Percentiles rank a stretch among this genome's conserved stretches.
Evolutionary conservation across 2,329 filamentous ascomycete genomes (phyloP).

Genomic region (Pseudocercospora vitis): DNA sequence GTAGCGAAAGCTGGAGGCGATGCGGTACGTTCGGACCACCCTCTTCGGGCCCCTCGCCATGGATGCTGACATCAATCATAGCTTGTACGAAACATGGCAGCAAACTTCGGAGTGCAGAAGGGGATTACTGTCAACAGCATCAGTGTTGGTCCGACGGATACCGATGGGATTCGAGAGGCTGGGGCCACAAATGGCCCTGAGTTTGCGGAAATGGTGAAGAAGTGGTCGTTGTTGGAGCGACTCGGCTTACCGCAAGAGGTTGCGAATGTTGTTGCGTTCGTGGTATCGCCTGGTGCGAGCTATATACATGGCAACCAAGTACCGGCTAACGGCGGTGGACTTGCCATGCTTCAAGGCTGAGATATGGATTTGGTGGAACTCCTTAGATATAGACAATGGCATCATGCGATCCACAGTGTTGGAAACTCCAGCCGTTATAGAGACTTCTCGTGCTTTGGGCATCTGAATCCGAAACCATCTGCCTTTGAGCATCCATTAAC

Average conservation of each 20-base stretch:
- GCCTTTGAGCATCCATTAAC: too few species aligned
- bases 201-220: neutral
- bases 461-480: too few species aligned
- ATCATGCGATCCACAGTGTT: too few species aligned
- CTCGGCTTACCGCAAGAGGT: conserved; percentile 18
- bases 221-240: conserved; percentile 14
- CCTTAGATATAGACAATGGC: too few species aligned
- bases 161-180: conserved; percentile 9
- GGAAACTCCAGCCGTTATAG: too few species aligned
- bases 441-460: too few species aligned
- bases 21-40: neutral
- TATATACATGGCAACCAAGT: conserved; percentile 15
- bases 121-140: conserved; percentile 22
- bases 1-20: conserved; percentile 18
- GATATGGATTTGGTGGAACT: too few species aligned
- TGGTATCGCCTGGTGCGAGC: conserved; percentile 7
- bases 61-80: neutral
- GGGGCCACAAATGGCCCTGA: conserved; percentile 4
- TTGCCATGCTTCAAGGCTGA: conserved; percentile 14
- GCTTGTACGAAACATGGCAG: conserved; percentile 12
- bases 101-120: conserved; percentile 7
- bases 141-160: conserved; percentile 15
- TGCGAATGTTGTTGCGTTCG: conserved; percentile 20
- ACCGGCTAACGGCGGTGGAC: conserved; percentile 16
- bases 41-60: neutral